Percentiles rank a stretch among this genome's conserved stretches.
Evolutionary conservation across 1,284 basidiomycete genomes (phyloP).

Genomic region (Apiotrichum domesticum): DNA sequence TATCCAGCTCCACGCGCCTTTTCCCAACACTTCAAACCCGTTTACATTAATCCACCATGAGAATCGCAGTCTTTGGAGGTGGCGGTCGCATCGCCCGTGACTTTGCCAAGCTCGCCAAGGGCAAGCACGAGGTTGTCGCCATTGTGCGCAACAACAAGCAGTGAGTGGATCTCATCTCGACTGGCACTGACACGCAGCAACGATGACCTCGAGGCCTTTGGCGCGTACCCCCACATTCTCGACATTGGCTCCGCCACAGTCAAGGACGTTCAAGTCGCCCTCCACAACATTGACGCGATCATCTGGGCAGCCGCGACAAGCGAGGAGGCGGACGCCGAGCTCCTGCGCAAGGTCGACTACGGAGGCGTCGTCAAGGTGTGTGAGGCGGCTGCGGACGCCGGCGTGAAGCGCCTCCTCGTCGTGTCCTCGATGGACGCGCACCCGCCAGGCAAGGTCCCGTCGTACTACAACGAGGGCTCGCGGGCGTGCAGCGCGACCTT

Average conservation of each 20-base stretch:
- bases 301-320: not conserved
- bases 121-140: not conserved
- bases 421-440: not conserved
- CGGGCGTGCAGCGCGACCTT: not conserved
- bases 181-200: not conserved
- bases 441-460: not conserved
- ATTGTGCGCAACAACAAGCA: slow-evolving; percentile 2
- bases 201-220: not conserved
- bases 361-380: slow-evolving; percentile 1
- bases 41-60: not conserved
- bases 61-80: not conserved
- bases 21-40: too few species aligned
- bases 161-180: not conserved
- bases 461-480: not conserved
- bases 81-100: not conserved
- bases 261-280: not conserved
- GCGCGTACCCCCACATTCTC: not conserved
- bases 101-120: not conserved
- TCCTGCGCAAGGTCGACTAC: slow-evolving; percentile 2
- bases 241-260: not conserved
- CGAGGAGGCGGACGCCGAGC: not conserved
- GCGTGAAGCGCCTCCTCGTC: not conserved
- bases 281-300: not conserved
- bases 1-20: not conserved
- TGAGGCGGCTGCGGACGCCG: not conserved